Base-by-base conservation (phyloP, 768 basidiomycete genomes). In the Fomitopsis pulvina region DNA sequence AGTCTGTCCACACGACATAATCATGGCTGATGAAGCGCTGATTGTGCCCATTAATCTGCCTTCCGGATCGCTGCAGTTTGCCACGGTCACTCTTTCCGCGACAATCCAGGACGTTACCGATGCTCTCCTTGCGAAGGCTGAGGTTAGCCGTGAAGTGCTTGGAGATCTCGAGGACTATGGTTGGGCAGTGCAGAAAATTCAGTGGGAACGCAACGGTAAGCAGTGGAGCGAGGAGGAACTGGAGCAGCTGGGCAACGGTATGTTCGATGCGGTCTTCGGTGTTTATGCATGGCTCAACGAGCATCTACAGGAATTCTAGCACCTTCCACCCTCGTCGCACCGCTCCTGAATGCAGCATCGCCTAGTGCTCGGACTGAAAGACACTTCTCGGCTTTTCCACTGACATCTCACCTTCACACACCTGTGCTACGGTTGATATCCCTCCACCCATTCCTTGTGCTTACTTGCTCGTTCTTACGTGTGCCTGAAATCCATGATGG, bases 401-500 rank as follows among this genome's bases (percentile, higher is more conserved):
- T 85, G 55, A 84, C 85, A 1, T 75, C 77, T 0, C 83, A 85
- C 63, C 68, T 86, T 30, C 84, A 85, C 58, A 70, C 71, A 2
- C 83, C 89, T 9, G 66, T 73, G 2, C 63, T 92, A 34, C 83
- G 88, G 1, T 70, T 93, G 38, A 81, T 92, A 2, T 85, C 85
- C 4, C 70, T 83, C 2, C 78, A 91, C 56, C 75, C 81, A 3
- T 64, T 70, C 14, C 72, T 87, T n/a, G 71, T 72, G 0, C 38
- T 84, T 20, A 65, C 68, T 1, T 59, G 87, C 32, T 60, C 71
- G 0, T 86, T 89, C 64, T 63, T 75, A 38, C 80, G 85, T 40
- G 78, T 92, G 14, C 87, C 87, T 2, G 85, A 89, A 63, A 78
- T 92, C 50, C 77, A 83, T 45, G 90, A 92, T 57, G 83, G 74